These are phyloP conservation scores for Suhomyces atakaporum DNA, from an alignment of 1,139 yeast species.

Conservation along the genomic window DNA sequence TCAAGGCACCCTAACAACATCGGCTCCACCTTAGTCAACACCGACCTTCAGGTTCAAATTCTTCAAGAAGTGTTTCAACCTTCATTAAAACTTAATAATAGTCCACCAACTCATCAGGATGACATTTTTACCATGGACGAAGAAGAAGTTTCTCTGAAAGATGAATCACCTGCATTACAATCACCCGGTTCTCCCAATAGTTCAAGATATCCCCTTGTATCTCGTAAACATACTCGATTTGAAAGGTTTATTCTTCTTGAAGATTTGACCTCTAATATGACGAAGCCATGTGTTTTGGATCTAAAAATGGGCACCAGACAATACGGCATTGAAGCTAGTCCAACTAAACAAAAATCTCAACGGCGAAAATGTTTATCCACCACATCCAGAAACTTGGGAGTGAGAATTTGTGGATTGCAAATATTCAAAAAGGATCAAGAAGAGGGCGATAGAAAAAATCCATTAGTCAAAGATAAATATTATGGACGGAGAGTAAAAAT, in stretches of 20 bases:
- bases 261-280: slow-evolving; percentile 83
- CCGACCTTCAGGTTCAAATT: slow-evolving; percentile 42
- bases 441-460: slow-evolving; percentile 2
- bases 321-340: slow-evolving; percentile 89
- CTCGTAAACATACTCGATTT: slow-evolving; percentile 50
- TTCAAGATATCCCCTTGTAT: background rate
- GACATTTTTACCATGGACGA: slow-evolving; percentile 41
- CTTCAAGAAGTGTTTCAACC: slow-evolving; percentile 44
- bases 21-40: slow-evolving; percentile 41
- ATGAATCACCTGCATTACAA: background rate
- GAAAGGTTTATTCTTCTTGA: slow-evolving; percentile 88
- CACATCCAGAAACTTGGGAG: slow-evolving; percentile 82
- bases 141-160: slow-evolving; percentile 12
- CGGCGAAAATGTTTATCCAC: slow-evolving; percentile 77
- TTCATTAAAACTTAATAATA: slow-evolving; percentile 16
- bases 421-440: slow-evolving; percentile 18
- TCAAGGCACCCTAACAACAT: slow-evolving; percentile 10
- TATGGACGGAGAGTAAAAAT: slow-evolving; percentile 77
- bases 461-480: slow-evolving; percentile 78
- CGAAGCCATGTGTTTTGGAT: slow-evolving; percentile 87
- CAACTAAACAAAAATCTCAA: slow-evolving; percentile 76
- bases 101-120: slow-evolving; percentile 18
- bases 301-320: slow-evolving; percentile 98
- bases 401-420: slow-evolving; percentile 93
- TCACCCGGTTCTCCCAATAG: background rate